Evolutionary conservation across 78 protist species (phyloP).

Genomic region (Dictyostelium intermedium): DNA sequence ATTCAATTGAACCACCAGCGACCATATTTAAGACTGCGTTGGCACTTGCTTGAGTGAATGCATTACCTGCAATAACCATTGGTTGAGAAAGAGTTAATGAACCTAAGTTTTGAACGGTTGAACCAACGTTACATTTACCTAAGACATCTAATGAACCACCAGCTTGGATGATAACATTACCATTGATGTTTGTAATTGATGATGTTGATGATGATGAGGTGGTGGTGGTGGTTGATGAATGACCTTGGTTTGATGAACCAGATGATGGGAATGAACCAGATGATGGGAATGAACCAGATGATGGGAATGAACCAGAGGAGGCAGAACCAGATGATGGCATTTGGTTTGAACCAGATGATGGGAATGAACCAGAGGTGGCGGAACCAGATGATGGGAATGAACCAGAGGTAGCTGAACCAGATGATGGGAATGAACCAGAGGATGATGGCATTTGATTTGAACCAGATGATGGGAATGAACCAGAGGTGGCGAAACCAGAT

Average conservation of each 20-base stretch:
- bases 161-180: conserved; percentile 10
- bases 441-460: neutral
- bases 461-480: neutral
- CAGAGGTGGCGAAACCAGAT: neutral
- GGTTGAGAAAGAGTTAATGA: conserved; percentile 28
- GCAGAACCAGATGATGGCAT: neutral
- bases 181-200: conserved; percentile 2
- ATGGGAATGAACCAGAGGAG: neutral
- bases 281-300: neutral
- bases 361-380: neutral
- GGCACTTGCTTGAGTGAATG: conserved; percentile 16
- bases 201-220: neutral
- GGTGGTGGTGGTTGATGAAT: neutral
- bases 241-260: neutral
- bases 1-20: conserved; percentile 54
- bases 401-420: conserved; percentile 6
- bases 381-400: conserved; percentile 10
- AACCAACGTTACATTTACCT: conserved; percentile 8
- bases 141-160: conserved; percentile 26
- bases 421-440: neutral
- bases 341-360: neutral
- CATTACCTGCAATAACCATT: neutral
- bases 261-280: neutral
- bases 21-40: conserved; percentile 16
- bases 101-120: neutral